These are phyloP conservation scores for Glonium stellatum DNA, from an alignment of 495 filamentous ascomycete species.

Conservation along the genomic window DNA sequence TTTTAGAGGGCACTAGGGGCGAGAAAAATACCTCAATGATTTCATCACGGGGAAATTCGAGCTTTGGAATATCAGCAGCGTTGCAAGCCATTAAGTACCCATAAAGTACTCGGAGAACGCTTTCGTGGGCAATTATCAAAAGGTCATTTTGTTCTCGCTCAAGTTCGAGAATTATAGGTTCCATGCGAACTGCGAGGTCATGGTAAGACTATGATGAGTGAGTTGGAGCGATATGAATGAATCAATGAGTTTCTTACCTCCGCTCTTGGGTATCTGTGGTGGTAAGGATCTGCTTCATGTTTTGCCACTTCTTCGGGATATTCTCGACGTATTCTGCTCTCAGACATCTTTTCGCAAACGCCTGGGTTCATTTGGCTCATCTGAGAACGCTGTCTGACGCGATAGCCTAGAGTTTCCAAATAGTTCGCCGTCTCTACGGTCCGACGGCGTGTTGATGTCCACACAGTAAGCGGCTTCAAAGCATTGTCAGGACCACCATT, in stretches of 20 bases:
- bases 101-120: constrained; percentile 90
- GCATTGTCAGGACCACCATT: constrained; percentile 58
- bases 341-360: constrained; percentile 84
- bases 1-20: background rate
- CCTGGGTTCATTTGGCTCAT: constrained; percentile 96
- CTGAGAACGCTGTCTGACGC: constrained; percentile 82
- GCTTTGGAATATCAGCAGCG: constrained; percentile 86
- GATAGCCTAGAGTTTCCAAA: constrained; percentile 68
- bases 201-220: constrained; percentile 72
- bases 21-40: constrained; percentile 70
- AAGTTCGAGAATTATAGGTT: constrained; percentile 95
- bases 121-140: constrained; percentile 96
- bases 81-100: constrained; percentile 98
- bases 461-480: constrained; percentile 76
- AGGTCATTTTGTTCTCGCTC: constrained; percentile 96
- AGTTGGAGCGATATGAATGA: constrained; percentile 2
- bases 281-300: constrained; percentile 92
- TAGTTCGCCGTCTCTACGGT: constrained; percentile 87
- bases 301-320: constrained; percentile 87
- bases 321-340: constrained; percentile 67
- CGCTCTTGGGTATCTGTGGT: constrained; percentile 91
- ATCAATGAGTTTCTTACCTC: constrained; percentile 54
- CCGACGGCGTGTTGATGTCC: constrained; percentile 86
- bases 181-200: constrained; percentile 93
- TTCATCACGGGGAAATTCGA: constrained; percentile 92